These are phyloP conservation scores for Ceratocystis papillata DNA, from an alignment of 2,329 filamentous ascomycete genomes.

Conservation along the genomic window DNA sequence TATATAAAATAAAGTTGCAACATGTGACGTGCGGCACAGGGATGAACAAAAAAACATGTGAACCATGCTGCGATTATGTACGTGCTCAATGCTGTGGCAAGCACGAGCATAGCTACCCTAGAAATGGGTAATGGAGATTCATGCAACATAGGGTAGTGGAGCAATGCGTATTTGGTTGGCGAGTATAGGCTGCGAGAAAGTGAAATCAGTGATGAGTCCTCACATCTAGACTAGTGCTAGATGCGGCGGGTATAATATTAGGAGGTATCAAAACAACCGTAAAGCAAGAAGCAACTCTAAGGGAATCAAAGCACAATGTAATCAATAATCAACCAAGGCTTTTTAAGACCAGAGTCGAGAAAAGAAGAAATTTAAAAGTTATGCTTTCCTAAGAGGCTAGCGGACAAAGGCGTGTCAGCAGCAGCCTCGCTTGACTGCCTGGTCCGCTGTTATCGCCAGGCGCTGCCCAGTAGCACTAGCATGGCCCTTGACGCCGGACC, in stretches of 20 bases:
- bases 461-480: constrained; percentile 40
- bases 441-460: constrained; percentile 34
- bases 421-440: constrained; percentile 37
- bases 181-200: neutral
- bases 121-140: too few species aligned
- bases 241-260: neutral
- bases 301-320: neutral
- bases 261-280: neutral
- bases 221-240: neutral
- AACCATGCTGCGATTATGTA: neutral
- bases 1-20: neutral
- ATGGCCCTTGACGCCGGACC: constrained; percentile 78
- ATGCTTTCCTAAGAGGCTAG: neutral
- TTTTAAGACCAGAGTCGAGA: neutral
- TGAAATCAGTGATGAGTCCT: neutral
- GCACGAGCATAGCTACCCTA: neutral
- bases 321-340: neutral
- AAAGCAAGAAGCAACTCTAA: neutral
- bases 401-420: constrained; percentile 32
- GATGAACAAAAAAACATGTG: neutral
- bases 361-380: neutral
- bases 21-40: neutral
- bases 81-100: neutral
- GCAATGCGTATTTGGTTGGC: neutral
- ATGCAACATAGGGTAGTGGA: neutral